Base-by-base conservation (phyloP, 1,284 basidiomycete genomes). In the Laetiporus sulphureus region DNA sequence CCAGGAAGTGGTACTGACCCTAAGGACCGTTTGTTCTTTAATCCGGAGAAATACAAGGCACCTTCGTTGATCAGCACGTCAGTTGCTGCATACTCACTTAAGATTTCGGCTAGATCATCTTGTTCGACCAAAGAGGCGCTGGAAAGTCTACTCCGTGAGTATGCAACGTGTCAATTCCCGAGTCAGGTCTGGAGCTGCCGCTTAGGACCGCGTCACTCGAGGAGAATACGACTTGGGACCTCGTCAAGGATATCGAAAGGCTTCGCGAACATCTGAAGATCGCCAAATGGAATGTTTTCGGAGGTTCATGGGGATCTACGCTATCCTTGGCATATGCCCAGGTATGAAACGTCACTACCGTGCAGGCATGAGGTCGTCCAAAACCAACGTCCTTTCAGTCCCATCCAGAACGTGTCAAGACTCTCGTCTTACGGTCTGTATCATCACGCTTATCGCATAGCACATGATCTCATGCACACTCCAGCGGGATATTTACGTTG, bases 141-240 rank as follows among this genome's bases (percentile, higher is more conserved):
- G 92, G 93, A n/a, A 84, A 87, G 56, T 88, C 83, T 19, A 86
- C 73, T 0, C 91, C 91, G 75, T 87, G 58, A 51, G 77, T 66
- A n/a, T n/a, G n/a, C n/a, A n/a, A n/a, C n/a, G 25, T 27, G 15
- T 40, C 16, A 11, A 4, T 3, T 20, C 20, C 6, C 16, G 6
- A 11, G 4, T 29, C 25, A 13, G 25, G 25, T 8, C 8, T 27
- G 25, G 25, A 13, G 25, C 8, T 13, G 25, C 7, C 13, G 25
- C 25, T 27, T 13, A 88, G 84, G 59, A 73, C 66, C 34, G 90
- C 91, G 8, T 85, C 69, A 27, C 64, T 88, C 1, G 81, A 87
- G 51, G 83, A 92, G 48, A 97, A 97, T 63, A 96, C 91, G 2
- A 97, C 93, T 1, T 95, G 91, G 91, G 85, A 94, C 59, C 77